phyloP scores from a whole-genome alignment of 1,284 basidiomycete species.

The Pterula multifida region DNA sequence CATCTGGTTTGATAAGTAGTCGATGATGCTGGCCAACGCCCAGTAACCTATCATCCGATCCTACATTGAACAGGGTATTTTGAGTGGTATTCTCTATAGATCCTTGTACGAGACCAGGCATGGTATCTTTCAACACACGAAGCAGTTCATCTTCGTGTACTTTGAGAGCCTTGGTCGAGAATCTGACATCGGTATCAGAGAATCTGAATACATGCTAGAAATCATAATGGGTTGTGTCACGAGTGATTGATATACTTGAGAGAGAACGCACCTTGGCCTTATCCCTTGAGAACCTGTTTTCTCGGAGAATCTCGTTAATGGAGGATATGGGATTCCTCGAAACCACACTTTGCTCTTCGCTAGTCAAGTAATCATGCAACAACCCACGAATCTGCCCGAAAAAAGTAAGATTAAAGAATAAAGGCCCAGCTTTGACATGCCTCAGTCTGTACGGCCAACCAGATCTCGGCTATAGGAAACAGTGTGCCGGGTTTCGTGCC shows the following conservation, averaged over 20 bases:
- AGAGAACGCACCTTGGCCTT: constrained; percentile 61
- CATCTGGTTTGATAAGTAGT: constrained; percentile 80
- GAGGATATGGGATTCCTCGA: constrained; percentile 82
- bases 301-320: constrained; percentile 90
- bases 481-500: constrained; percentile 58
- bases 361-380: constrained; percentile 86
- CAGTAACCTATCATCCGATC: constrained; percentile 60
- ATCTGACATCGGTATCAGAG: constrained; percentile 74
- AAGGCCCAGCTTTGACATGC: constrained; percentile 25
- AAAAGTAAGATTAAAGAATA: constrained; percentile 8
- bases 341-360: constrained; percentile 71
- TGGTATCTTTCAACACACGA: constrained; percentile 76
- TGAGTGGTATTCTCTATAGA: constrained; percentile 51
- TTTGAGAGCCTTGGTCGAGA: constrained; percentile 56
- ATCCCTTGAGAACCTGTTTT: constrained; percentile 68
- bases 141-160: constrained; percentile 80
- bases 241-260: constrained; percentile 2
- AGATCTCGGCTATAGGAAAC: constrained; percentile 84
- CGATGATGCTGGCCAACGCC: constrained; percentile 73
- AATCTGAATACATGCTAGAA: constrained; percentile 80
- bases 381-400: constrained; percentile 64
- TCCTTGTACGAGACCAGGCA: constrained; percentile 84
- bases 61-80: constrained; percentile 43
- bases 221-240: constrained; percentile 6
- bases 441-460: constrained; percentile 86